Evolutionary conservation across 768 basidiomycete genomes (phyloP).

Genomic region (Clavaria fumosa): DNA sequence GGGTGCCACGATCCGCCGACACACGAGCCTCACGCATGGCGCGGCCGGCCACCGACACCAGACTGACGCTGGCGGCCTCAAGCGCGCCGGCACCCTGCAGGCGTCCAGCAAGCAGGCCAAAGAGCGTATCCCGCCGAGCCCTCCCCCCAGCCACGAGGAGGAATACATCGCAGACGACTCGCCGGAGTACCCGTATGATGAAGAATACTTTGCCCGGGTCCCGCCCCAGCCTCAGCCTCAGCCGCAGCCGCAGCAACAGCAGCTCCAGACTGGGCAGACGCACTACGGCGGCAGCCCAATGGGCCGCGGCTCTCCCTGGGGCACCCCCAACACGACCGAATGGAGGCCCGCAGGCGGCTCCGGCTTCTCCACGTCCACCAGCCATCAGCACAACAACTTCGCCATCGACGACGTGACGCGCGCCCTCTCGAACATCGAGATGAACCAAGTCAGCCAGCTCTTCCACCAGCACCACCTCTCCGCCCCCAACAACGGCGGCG

Average conservation of each 20-base stretch:
- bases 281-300: constrained; percentile 41
- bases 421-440: constrained; percentile 54
- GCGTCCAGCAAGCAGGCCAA: constrained; percentile 20
- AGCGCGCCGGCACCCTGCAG: constrained; percentile 64
- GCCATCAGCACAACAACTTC: no score
- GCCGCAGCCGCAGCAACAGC: constrained; percentile 16
- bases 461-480: constrained; percentile 19
- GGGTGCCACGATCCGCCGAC: constrained; percentile 58
- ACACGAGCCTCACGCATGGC: constrained; percentile 67
- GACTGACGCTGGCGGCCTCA: constrained; percentile 34
- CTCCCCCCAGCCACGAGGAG: constrained; percentile 36
- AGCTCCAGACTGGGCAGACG: constrained; percentile 20
- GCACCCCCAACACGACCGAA: constrained; percentile 34
- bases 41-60: constrained; percentile 27
- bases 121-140: constrained; percentile 8
- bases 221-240: constrained; percentile 16
- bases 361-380: constrained; percentile 14
- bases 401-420: constrained; percentile 65
- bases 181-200: constrained; percentile 8
- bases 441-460: constrained; percentile 24
- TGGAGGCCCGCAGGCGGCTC: constrained; percentile 33
- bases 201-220: constrained; percentile 5
- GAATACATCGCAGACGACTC: constrained; percentile 35
- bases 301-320: constrained; percentile 55
- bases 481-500: constrained; percentile 13